Base-by-base conservation (phyloP, 106 monocot species). In the Agapanthus africanus region DNA sequence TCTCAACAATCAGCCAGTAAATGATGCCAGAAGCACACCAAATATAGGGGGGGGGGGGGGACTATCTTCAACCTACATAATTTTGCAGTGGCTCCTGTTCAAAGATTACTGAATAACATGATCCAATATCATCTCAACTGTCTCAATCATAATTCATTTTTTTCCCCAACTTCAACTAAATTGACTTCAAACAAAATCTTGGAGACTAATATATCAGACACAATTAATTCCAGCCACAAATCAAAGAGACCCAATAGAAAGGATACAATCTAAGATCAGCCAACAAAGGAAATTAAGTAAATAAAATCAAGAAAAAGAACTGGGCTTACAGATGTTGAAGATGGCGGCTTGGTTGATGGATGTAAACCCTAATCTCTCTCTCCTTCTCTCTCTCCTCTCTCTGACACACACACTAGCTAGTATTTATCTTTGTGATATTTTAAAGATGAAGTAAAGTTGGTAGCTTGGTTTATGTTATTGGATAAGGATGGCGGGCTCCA, bases 391-490 rank as follows among this genome's bases (percentile, higher is more conserved):
- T 26, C 41, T 26, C 28, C 0, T 25, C 21, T n/a, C n/a, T 18
- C 41, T 37, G 15, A 27, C 1, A 21, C 16, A 16, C 60, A 61
- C 60, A 1, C 31, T 3, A 4, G 2, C 33, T 61, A 61, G 60
- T 61, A 35, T 35, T 34, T 61, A 61, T 61, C 31, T 1, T 15
- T 16, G 7, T 4, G 5, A 15, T 26, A 35, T 10, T 7, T 1
- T 3, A 4, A 10, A 34, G 31, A 60, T 60, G 0, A 11, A 60
- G 33, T 32, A 60, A 60, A 60, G 3, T 1, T 9, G 14, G 30
- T 11, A 28, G 63, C 37, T 63, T 63, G 63, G 63, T 36, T 63
- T 63, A 63, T 63, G 2, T 63, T 14, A 63, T 63, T 63, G 63
- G 63, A 63, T 36, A 63, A 37, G 37, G 35, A 11, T 6, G 14